phyloP scores from a whole-genome alignment of 177 flowering plant genomes.

The Vitis hybrid region DNA sequence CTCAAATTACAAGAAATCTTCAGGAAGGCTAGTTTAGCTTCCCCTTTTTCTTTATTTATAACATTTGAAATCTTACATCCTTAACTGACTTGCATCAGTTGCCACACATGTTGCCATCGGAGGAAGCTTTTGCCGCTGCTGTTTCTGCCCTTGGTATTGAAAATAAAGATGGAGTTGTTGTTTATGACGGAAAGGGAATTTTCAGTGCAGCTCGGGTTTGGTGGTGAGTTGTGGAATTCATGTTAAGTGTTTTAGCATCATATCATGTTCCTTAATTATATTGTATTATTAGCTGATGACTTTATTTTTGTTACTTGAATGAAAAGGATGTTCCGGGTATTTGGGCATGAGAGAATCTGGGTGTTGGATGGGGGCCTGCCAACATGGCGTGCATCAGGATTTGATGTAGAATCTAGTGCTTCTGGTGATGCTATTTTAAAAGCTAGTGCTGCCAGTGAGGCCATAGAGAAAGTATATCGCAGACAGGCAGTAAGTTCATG shows the following conservation, averaged over 20 bases:
- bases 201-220: conserved; percentile 99
- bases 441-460: conserved; percentile 99
- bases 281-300: conserved; percentile 7
- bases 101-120: conserved; percentile 98
- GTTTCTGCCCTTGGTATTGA: conserved; percentile 90
- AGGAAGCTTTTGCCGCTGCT: conserved; percentile 97
- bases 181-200: conserved; percentile 97
- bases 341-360: conserved; percentile 97
- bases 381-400: conserved; percentile 95
- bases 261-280: not conserved
- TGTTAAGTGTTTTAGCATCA: not conserved
- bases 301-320: conserved; percentile 10
- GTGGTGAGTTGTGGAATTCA: conserved; percentile 63
- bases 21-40: no score
- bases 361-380: conserved; percentile 98
- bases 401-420: conserved; percentile 99
- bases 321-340: conserved; percentile 96
- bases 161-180: conserved; percentile 89
- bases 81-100: conserved; percentile 45
- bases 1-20: no score
- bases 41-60: no score
- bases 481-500: conserved; percentile 64
- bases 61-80: no score
- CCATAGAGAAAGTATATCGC: conserved; percentile 85
- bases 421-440: conserved; percentile 95